phyloP scores from a whole-genome alignment of 176 grass and related monocot genomes.

The Lolium perenne region DNA sequence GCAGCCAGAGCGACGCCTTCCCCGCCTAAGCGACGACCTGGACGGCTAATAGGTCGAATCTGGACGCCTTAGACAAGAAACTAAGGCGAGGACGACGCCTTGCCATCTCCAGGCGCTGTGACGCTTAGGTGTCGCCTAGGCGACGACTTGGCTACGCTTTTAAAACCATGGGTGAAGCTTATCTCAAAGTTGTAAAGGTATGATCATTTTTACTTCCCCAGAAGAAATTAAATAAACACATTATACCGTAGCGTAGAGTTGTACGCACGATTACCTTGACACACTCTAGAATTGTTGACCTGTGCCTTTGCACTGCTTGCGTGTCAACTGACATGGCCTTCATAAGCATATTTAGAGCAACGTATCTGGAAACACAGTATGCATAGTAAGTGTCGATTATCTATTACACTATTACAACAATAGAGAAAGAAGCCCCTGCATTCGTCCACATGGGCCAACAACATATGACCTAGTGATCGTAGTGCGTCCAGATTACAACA shows the following conservation, averaged over 20 bases:
- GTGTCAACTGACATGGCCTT: constrained; percentile 87
- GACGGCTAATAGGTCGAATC: too few species aligned
- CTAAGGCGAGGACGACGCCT: too few species aligned
- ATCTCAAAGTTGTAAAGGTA: not conserved
- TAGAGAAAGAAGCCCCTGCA: not conserved
- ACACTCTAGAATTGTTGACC: constrained; percentile 92
- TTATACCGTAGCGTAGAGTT: not conserved
- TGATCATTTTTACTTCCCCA: not conserved
- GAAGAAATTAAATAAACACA: constrained; percentile 28
- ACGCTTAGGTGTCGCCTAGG: too few species aligned
- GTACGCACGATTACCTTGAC: constrained; percentile 72
- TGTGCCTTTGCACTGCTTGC: constrained; percentile 97
- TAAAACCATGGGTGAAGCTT: not conserved
- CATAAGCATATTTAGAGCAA: constrained; percentile 96
- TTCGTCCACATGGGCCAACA: not conserved
- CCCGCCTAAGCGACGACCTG: too few species aligned
- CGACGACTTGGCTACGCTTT: too few species aligned
- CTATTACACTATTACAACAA: not conserved
- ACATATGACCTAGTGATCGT: not conserved
- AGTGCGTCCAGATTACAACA: not conserved
- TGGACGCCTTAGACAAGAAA: too few species aligned
- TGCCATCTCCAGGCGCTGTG: too few species aligned
- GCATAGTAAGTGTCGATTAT: not conserved
- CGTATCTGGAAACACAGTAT: constrained; percentile 69
- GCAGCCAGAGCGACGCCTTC: too few species aligned